Evolutionary conservation across 2,329 filamentous ascomycete genomes (phyloP).

Genomic region (Epichloe sp.): DNA sequence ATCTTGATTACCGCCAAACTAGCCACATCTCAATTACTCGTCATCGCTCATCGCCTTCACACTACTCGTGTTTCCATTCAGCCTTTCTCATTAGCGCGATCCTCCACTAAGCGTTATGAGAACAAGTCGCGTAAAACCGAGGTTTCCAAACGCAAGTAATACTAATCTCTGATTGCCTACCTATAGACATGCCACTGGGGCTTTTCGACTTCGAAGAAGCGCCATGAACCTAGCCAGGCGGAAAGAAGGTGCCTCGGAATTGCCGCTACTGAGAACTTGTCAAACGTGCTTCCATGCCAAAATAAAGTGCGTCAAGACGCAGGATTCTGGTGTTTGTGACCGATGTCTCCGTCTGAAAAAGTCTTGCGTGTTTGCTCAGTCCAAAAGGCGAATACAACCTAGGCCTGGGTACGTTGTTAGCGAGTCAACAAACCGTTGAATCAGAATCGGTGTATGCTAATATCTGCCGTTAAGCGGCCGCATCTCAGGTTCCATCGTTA

Average conservation of each 20-base stretch:
- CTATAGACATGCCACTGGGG: not conserved
- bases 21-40: too few species aligned
- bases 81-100: not conserved
- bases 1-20: too few species aligned
- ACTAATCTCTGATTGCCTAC: too few species aligned
- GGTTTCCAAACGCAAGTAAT: too few species aligned
- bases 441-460: constrained; percentile 1
- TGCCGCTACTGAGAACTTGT: constrained; percentile 15
- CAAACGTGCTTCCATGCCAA: constrained; percentile 23
- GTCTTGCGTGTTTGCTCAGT: constrained; percentile 18
- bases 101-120: too few species aligned
- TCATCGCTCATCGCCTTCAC: too few species aligned
- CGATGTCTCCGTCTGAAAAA: constrained; percentile 20
- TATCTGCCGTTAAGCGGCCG: not conserved
- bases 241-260: not conserved
- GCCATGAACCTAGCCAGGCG: not conserved
- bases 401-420: constrained; percentile 9
- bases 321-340: constrained; percentile 20
- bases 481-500: not conserved
- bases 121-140: too few species aligned
- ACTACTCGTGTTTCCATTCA: not conserved
- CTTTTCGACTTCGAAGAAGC: not conserved
- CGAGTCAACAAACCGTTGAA: not conserved
- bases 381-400: constrained; percentile 14
- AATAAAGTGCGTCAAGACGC: constrained; percentile 21